Evolutionary conservation across 495 filamentous ascomycete species (phyloP).

Genomic region (Lophiostoma macrostomum): DNA sequence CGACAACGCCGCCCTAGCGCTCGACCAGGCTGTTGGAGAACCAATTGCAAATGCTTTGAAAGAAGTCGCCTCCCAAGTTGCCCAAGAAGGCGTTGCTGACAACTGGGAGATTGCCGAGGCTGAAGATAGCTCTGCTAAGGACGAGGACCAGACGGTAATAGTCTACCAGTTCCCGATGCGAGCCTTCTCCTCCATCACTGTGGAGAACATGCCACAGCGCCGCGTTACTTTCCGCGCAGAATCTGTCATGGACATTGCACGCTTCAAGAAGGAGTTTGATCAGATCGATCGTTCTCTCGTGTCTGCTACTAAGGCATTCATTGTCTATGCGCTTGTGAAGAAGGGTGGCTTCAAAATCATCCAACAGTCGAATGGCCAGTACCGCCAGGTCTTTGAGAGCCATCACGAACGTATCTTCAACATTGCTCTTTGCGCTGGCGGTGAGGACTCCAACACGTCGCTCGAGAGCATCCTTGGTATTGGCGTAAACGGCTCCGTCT

Average conservation of each 20-base stretch:
- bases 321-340: constrained; percentile 89
- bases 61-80: constrained; percentile 58
- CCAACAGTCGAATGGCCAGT: constrained; percentile 85
- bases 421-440: constrained; percentile 68
- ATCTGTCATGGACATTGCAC: constrained; percentile 79
- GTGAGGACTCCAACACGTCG: constrained; percentile 28
- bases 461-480: constrained; percentile 81
- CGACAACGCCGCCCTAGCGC: constrained; percentile 49
- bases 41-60: constrained; percentile 55
- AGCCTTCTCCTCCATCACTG: constrained; percentile 83
- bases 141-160: constrained; percentile 59
- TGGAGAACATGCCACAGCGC: constrained; percentile 43
- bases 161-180: constrained; percentile 95
- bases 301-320: constrained; percentile 84
- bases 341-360: constrained; percentile 88
- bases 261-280: constrained; percentile 95
- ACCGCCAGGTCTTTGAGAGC: constrained; percentile 83
- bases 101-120: constrained; percentile 75
- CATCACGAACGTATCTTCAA: constrained; percentile 90
- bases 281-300: constrained; percentile 92
- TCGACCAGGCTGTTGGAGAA: constrained; percentile 50
- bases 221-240: constrained; percentile 57
- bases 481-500: constrained; percentile 88
- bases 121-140: constrained; percentile 70
- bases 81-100: constrained; percentile 50